Conservation (phyloP, 2,329 filamentous ascomycete genomes). For the Ampelomyces quisqualis region DNA sequence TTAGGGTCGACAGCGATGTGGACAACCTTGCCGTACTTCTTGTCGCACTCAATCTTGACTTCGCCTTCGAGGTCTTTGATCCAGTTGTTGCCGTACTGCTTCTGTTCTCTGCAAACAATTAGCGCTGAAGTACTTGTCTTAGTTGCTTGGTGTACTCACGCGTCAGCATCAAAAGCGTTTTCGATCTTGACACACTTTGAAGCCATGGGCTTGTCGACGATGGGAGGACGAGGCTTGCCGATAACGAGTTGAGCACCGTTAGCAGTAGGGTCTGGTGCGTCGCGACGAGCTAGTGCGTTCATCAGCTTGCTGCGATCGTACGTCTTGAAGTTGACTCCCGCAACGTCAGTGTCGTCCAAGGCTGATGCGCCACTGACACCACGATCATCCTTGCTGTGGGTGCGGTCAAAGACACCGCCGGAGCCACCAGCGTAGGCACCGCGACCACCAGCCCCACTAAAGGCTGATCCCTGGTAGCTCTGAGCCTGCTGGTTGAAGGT, state of each 20-base stretch:
- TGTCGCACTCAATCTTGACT: constrained; percentile 86
- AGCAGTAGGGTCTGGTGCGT: constrained; percentile 69
- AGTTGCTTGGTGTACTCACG: too few species aligned
- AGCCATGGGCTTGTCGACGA: constrained; percentile 76
- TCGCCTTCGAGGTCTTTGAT: constrained; percentile 92
- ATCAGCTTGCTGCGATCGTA: constrained; percentile 98
- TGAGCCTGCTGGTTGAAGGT: constrained; percentile 70
- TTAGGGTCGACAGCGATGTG: constrained; percentile 95
- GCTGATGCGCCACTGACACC: constrained; percentile 85
- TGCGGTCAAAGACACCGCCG: constrained; percentile 79
- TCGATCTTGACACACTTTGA: constrained; percentile 92
- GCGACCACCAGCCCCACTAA: constrained; percentile 86
- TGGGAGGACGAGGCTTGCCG: constrained; percentile 75
- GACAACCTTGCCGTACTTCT: constrained; percentile 95
- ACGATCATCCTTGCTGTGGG: constrained; percentile 87
- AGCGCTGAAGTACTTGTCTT: too few species aligned
- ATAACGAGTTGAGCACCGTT: constrained; percentile 44
- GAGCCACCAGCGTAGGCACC: constrained; percentile 75
- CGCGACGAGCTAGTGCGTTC: constrained; percentile 85
- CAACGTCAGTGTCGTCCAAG: constrained; percentile 95
- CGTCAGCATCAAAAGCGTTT: constrained; percentile 90
- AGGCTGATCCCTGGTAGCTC: constrained; percentile 82
- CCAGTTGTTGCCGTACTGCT: constrained; percentile 56
- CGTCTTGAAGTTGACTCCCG: constrained; percentile 98
- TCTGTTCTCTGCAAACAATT: constrained; percentile 29